phyloP scores from a whole-genome alignment of 352 stramenopile species.

The Globisporangium barbulae region DNA sequence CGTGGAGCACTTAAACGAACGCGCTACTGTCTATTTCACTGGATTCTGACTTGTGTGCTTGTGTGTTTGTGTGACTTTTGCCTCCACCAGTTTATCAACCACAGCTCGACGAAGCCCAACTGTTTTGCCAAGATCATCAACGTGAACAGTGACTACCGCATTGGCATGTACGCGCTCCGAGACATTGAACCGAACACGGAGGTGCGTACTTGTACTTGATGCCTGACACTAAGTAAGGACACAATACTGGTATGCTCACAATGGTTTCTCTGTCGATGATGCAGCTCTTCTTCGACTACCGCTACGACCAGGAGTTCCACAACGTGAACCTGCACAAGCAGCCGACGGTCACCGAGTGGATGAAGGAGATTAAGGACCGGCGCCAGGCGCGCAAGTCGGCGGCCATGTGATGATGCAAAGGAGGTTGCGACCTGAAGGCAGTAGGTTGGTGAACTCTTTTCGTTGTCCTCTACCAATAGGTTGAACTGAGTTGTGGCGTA shows the following conservation, averaged over 20 bases:
- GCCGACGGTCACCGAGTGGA: constrained; percentile 62
- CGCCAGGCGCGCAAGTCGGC: constrained; percentile 6
- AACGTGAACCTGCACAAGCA: constrained; percentile 57
- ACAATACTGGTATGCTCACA: neutral
- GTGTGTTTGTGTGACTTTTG: neutral
- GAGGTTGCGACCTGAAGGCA: too few relatives aligned
- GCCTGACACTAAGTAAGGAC: neutral
- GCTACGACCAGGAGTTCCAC: constrained; percentile 71
- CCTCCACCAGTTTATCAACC: constrained; percentile 81
- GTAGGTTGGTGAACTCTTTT: too few relatives aligned
- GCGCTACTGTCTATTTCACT: neutral
- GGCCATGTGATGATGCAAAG: neutral
- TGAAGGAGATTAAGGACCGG: constrained; percentile 35
- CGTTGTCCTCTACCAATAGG: too few relatives aligned
- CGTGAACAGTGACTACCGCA: constrained; percentile 90
- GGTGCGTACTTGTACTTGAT: constrained; percentile 28
- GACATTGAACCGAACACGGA: constrained; percentile 88
- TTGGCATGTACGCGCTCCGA: constrained; percentile 90
- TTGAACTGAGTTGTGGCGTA: too few relatives aligned
- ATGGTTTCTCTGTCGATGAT: neutral
- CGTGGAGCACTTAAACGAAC: constrained; percentile 5
- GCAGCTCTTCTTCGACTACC: constrained; percentile 87
- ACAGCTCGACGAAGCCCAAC: constrained; percentile 79
- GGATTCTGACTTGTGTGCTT: neutral
- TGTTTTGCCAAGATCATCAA: constrained; percentile 88